phyloP scores from a whole-genome alignment of 2,329 filamentous ascomycete species.

The Trichoderma sp. region DNA sequence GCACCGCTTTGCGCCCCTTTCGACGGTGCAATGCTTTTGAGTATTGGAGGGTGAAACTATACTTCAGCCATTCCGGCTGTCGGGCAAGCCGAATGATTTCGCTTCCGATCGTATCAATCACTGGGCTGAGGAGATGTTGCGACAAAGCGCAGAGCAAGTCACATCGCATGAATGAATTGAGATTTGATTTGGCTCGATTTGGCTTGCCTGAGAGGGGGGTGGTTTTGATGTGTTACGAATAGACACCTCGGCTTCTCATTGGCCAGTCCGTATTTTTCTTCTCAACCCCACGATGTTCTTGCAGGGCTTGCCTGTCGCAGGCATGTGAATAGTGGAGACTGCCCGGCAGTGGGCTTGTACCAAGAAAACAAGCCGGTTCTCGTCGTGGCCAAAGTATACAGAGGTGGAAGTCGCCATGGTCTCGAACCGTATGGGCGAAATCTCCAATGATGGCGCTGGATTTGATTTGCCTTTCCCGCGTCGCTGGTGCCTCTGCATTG shows the following conservation, averaged over 20 bases:
- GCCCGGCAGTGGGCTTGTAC: neutral
- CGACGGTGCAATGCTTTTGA: neutral
- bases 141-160: neutral
- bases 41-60: neutral
- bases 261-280: conserved; percentile 10
- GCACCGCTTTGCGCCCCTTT: neutral
- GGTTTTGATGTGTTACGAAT: neutral
- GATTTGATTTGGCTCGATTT: neutral
- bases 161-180: conserved; percentile 7
- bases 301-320: conserved; percentile 6
- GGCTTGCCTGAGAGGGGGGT: neutral
- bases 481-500: neutral
- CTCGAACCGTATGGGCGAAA: neutral
- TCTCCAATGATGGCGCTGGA: neutral
- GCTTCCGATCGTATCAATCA: neutral
- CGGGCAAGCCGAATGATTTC: neutral
- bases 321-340: conserved; percentile 4
- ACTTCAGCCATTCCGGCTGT: neutral
- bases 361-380: neutral
- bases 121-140: neutral
- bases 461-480: neutral
- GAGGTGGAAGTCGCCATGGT: neutral
- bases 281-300: conserved; percentile 6
- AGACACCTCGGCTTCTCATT: neutral
- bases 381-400: neutral